Base-by-base conservation (phyloP, 805 yeast genomes). In the Ogataea minuta region DNA sequence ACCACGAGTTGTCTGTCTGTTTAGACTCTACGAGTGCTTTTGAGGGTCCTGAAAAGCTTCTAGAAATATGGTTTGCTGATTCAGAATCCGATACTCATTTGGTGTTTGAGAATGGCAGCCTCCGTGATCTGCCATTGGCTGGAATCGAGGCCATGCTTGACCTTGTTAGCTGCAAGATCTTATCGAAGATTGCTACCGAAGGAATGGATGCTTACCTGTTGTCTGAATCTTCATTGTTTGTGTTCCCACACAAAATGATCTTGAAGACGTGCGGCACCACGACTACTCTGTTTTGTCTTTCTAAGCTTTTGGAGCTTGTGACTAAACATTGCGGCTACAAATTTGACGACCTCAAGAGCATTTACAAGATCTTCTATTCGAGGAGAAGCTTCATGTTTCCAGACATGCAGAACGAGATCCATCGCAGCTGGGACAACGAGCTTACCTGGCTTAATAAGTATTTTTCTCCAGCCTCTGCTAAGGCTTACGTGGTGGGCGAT, bases 191-290 rank as follows among this genome's bases (percentile, higher is more conserved):
- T 39, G 75, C 85, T 3, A 74, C 88, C 3, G 53, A 65, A 8
- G 68, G 66, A 23, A 63, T 89, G 66, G 95, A 89, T 58, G 89
- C 96, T 4, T 91, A 86, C 55, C 72, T 91, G 43, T 72, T 91
- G 45, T 81, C 91, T 41, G 99, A 91, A 64, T 84, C 95, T 32
- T 85, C 96, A 12, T 66, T 93, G 56, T 90, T 91, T 64, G 95
- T 93, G 19, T 91, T 81, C 59, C 80, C 85, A 13, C 90, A 89
- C 64, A 88, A 85, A 60, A 53, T 93, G 46, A 79, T 91, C 34
- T 71, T 91, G 57, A 91, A 91, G 63, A 91, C 99, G 4, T 91
- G 99, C 61, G 99, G 99, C 6, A 90, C 97, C 4, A 91, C 98
- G 1, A 88, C 96, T 1, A 83, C 96, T 1, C 71, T 91, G 41